Evolutionary conservation across 2,329 filamentous ascomycete genomes (phyloP), one percentile per base, ranked within the genome.

Genomic region (Pseudocercospora vitis): DNA sequence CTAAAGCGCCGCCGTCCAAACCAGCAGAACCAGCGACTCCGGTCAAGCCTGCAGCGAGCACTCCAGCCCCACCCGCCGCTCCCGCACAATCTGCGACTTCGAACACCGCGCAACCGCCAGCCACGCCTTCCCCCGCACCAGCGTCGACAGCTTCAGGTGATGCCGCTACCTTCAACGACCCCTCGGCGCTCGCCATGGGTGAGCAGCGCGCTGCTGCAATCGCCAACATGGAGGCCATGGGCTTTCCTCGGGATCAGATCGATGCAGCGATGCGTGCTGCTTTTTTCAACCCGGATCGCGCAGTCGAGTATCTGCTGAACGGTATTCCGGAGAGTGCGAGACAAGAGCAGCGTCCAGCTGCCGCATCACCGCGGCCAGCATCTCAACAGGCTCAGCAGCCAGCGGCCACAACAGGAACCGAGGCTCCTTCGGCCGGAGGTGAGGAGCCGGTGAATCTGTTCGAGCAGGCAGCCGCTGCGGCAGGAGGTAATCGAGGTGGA

Each of bases 171-270:
- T 86, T 85, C 68, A 84, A 85, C 68, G 86, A 91, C 64, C 83
- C 88, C 19, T 92, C 88, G 24, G 85, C 89, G n/a, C 81, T 97
- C 69, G 85, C 91, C 16, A 86, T 96, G 76, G 94, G 94, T 49
- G 79, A 86, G 57, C 87, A 92, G 72, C 85, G 91, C 63, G 83
- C 88, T 59, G 84, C 86, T 63, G 91, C 90, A 31, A 87, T 97
- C 67, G 81, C 87, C 45, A 90, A 91, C 70, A 96, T 99, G 91
- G 91, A 96, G 75, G 87, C 87, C 62, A 99, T 99, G 94, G 94
- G 94, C 7, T 99, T 99, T 64, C 84, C 89, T 67, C 83, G 91
- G 68, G 78, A 84, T 48, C 88, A 95, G 69, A 96, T 96, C 63
- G 91, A 96, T 65, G 84, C 87, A 44, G 94, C 94, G 48, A 94